Percentiles rank a stretch among this genome's conserved stretches.
phyloP scores from a whole-genome alignment of 805 yeast species.

The Komagataella kurtzmanii region DNA sequence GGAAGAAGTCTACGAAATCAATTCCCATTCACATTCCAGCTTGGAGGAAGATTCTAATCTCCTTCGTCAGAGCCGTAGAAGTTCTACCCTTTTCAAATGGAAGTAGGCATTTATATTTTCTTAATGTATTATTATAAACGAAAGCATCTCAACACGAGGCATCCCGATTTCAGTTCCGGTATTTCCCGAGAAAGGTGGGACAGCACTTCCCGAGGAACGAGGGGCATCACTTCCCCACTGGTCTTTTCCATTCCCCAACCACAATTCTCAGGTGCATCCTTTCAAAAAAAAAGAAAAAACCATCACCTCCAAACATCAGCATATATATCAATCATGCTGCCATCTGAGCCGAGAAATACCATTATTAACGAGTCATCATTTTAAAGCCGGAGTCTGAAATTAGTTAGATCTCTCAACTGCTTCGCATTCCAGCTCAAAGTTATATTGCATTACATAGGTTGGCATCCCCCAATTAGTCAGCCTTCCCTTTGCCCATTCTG shows the following conservation, averaged over 20 bases:
- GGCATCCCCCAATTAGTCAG: background rate
- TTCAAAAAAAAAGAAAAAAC: background rate
- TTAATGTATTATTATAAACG: background rate
- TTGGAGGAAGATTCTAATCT: background rate
- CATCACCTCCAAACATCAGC: background rate
- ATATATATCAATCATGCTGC: background rate
- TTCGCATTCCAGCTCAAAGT: background rate
- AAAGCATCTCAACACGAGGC: background rate
- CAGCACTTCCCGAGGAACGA: too few species aligned
- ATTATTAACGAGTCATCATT: background rate
- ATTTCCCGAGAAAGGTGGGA: background rate
- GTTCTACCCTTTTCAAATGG: background rate
- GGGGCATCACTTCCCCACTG: too few species aligned
- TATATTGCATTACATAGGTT: background rate
- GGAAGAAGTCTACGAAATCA: conserved; percentile 18
- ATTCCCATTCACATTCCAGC: background rate
- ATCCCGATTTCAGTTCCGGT: background rate
- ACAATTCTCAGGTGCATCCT: too few species aligned
- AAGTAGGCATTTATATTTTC: background rate
- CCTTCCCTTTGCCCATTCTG: background rate
- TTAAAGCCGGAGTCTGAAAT: background rate
- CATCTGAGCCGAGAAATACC: background rate
- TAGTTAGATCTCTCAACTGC: background rate
- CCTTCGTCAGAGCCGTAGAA: background rate
- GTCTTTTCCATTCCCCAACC: too few species aligned